A percentile compares a stretch with the other conserved stretches of the same genome.
phyloP scores from a whole-genome alignment of 2,329 filamentous ascomycete genomes.

The Cordyceps fumosorosea region DNA sequence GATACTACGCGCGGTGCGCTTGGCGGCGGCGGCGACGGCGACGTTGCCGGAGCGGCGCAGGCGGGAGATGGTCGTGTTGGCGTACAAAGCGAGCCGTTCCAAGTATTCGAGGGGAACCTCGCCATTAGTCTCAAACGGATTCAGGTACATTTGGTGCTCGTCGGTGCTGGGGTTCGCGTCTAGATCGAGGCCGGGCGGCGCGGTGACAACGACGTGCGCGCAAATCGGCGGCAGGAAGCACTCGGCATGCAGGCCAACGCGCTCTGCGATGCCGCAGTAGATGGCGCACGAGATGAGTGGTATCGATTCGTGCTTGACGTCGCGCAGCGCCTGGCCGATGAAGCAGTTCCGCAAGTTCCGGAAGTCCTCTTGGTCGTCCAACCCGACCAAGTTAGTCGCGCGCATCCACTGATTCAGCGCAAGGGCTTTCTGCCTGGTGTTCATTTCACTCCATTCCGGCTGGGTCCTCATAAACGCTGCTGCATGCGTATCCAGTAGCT shows the following conservation, averaged over 20 bases:
- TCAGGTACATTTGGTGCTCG: slow-evolving; percentile 62
- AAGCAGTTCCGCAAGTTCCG: slow-evolving; percentile 81
- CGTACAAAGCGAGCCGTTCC: slow-evolving; percentile 48
- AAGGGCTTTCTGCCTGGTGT: slow-evolving; percentile 61
- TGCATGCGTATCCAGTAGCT: slow-evolving; percentile 60
- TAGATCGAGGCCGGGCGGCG: slow-evolving; percentile 52
- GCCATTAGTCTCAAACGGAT: slow-evolving; percentile 65
- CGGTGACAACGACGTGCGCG: slow-evolving; percentile 71
- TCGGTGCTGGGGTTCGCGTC: slow-evolving; percentile 43
- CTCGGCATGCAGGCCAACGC: slow-evolving; percentile 67
- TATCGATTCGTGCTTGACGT: slow-evolving; percentile 68
- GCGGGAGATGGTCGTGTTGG: slow-evolving; percentile 34
- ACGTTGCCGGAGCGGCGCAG: slow-evolving; percentile 60
- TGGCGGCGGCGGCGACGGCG: slow-evolving; percentile 58
- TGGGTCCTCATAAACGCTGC: slow-evolving; percentile 46
- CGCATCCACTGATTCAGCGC: slow-evolving; percentile 64
- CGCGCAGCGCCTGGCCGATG: slow-evolving; percentile 72
- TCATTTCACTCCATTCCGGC: slow-evolving; percentile 47
- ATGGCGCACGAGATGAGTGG: slow-evolving; percentile 84
- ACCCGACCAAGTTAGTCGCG: slow-evolving; percentile 60
- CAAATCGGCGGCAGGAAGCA: slow-evolving; percentile 81
- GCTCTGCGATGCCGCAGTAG: slow-evolving; percentile 70
- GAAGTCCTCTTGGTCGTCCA: slow-evolving; percentile 63
- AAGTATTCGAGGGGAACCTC: slow-evolving; percentile 60
- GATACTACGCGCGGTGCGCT: slow-evolving; percentile 72